Conservation (phyloP, 2,329 filamentous ascomycete genomes). For the Cladophialophora immunda region DNA sequence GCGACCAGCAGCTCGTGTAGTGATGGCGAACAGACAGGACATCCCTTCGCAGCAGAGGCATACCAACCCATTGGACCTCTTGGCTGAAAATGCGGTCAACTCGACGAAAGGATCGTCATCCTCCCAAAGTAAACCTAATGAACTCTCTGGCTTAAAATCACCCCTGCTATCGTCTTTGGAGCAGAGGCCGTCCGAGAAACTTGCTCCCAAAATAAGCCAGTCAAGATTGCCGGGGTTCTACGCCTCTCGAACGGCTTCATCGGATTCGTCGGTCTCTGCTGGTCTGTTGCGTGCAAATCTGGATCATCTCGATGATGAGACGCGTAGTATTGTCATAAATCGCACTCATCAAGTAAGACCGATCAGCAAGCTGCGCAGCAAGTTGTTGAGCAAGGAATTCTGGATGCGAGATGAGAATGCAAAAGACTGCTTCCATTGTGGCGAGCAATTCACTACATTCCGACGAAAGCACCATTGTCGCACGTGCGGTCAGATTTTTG, state of each 20-base stretch:
- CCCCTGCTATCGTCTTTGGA: conserved; percentile 27
- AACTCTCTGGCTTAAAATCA: conserved; percentile 32
- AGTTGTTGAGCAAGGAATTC: conserved; percentile 91
- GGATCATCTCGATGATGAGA: conserved; percentile 48
- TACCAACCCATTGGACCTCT: conserved; percentile 43
- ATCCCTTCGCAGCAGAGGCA: conserved; percentile 24
- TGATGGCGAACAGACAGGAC: conserved; percentile 27
- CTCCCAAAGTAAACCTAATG: conserved; percentile 16
- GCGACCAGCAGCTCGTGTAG: conserved; percentile 22
- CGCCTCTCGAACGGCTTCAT: conserved; percentile 52
- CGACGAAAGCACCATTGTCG: conserved; percentile 96
- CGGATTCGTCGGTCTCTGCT: conserved; percentile 43
- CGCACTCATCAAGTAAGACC: conserved; percentile 44
- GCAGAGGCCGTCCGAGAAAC: conserved; percentile 44
- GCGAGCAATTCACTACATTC: conserved; percentile 89
- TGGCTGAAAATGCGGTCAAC: conserved; percentile 36
- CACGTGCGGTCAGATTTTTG: conserved; percentile 96
- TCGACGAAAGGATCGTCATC: conserved; percentile 8
- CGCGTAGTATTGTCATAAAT: conserved; percentile 24
- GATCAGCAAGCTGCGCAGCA: conserved; percentile 77
- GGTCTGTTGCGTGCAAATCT: conserved; percentile 15
- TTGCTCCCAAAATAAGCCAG: conserved; percentile 51
- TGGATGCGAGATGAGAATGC: conserved; percentile 99
- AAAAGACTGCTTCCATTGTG: conserved; percentile 95
- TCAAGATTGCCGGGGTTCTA: conserved; percentile 56